Percentiles rank a stretch among this genome's conserved stretches.
Conservation (phyloP, 2,329 filamentous ascomycete genomes). For the Botrytis aclada region DNA sequence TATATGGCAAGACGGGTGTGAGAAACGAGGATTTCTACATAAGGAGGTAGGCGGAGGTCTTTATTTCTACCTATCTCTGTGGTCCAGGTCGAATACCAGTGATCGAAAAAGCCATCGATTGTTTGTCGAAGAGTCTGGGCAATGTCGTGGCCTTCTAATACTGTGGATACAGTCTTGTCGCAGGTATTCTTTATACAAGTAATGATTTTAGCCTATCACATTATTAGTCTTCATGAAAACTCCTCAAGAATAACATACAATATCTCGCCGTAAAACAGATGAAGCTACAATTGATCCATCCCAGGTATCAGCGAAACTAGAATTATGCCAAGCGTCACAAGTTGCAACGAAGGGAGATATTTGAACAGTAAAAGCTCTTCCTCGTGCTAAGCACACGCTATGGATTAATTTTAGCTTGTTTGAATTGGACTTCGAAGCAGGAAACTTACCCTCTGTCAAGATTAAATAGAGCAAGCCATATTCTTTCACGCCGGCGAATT, state of each 20-base stretch:
- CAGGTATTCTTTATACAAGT: constrained; percentile 56
- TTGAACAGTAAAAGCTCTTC: constrained; percentile 65
- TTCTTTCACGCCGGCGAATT: constrained; percentile 62
- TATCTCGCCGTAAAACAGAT: constrained; percentile 63
- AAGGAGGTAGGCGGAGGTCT: constrained; percentile 61
- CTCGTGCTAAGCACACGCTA: constrained; percentile 66
- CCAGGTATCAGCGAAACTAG: constrained; percentile 59
- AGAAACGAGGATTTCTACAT: constrained; percentile 71
- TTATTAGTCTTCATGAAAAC: not conserved
- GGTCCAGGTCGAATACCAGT: constrained; percentile 63
- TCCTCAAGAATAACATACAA: constrained; percentile 45
- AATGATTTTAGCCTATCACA: constrained; percentile 52
- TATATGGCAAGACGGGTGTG: constrained; percentile 74
- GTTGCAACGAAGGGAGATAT: constrained; percentile 62
- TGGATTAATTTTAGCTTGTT: constrained; percentile 26
- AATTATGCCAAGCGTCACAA: constrained; percentile 68
- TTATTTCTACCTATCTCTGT: constrained; percentile 53
- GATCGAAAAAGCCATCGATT: constrained; percentile 64
- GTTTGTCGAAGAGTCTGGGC: constrained; percentile 57
- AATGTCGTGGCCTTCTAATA: constrained; percentile 50
- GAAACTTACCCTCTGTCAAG: constrained; percentile 60
- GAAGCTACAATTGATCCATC: constrained; percentile 72
- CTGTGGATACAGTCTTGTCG: constrained; percentile 48
- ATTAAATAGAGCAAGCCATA: constrained; percentile 70
- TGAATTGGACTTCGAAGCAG: not conserved